These are phyloP conservation scores for Pilaira anomala DNA, from an alignment of 192 early-diverging fungal species.

Conservation along the genomic window DNA sequence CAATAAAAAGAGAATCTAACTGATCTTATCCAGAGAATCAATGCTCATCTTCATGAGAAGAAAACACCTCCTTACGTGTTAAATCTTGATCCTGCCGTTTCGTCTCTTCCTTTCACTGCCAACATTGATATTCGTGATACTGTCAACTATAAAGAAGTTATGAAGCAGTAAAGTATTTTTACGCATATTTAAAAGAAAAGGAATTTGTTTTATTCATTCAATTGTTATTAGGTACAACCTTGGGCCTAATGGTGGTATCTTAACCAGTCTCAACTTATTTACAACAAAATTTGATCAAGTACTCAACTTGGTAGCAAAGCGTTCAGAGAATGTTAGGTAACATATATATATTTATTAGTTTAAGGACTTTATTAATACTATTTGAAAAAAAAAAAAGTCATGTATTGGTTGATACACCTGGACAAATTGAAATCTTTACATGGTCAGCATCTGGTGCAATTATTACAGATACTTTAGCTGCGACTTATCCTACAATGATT, in stretches of 20 bases:
- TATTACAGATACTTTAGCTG: constrained; percentile 90
- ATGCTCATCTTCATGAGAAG: constrained; percentile 79
- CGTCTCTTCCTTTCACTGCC: constrained; percentile 81
- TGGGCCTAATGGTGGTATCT: constrained; percentile 95
- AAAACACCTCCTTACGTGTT: constrained; percentile 81
- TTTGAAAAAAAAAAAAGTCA: no score
- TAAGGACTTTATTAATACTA: not conserved
- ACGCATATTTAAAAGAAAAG: not conserved
- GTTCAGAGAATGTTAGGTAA: constrained; percentile 68
- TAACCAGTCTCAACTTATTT: constrained; percentile 93
- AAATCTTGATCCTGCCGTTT: constrained; percentile 94
- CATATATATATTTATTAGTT: not conserved
- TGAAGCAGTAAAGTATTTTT: constrained; percentile 75
- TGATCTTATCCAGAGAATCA: constrained; percentile 60
- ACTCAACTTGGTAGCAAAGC: constrained; percentile 79
- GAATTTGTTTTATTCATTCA: not conserved
- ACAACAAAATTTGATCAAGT: constrained; percentile 99
- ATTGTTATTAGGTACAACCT: constrained; percentile 70
- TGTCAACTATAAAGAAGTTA: constrained; percentile 98
- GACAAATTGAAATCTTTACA: constrained; percentile 99
- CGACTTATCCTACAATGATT: constrained; percentile 87
- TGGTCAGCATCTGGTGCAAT: constrained; percentile 97
- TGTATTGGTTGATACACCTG: constrained; percentile 90
- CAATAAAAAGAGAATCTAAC: no score
- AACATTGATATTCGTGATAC: constrained; percentile 98